Evolutionary conservation across 2,329 filamentous ascomycete genomes (phyloP).

Genomic region (Colletotrichum sp.): DNA sequence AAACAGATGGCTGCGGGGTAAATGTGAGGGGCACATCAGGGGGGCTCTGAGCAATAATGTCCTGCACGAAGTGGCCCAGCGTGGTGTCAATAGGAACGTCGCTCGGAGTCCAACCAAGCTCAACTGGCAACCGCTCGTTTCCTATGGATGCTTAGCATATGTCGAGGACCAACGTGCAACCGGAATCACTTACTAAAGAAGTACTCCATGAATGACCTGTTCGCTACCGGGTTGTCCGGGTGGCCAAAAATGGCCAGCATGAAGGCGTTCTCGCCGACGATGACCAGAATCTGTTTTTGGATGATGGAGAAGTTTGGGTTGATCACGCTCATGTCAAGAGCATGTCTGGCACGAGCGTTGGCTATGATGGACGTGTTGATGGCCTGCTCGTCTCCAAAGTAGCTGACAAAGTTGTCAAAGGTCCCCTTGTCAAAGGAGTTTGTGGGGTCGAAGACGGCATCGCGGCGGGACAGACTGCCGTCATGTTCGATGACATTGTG

Average conservation of each 20-base stretch:
- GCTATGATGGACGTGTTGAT: slow-evolving; percentile 29
- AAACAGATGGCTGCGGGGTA: background rate
- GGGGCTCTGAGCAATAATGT: background rate
- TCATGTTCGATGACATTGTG: slow-evolving; percentile 10
- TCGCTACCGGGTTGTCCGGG: slow-evolving; percentile 38
- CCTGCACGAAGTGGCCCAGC: background rate
- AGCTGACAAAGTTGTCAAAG: background rate
- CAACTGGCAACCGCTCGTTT: background rate
- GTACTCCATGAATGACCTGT: slow-evolving; percentile 42
- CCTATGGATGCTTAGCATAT: background rate
- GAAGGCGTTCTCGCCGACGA: slow-evolving; percentile 52
- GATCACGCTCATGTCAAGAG: slow-evolving; percentile 32
- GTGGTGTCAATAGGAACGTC: background rate
- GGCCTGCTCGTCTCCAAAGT: background rate
- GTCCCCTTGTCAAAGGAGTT: slow-evolving; percentile 40
- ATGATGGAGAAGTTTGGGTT: background rate
- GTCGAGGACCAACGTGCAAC: background rate
- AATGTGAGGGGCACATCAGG: background rate
- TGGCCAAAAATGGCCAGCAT: slow-evolving; percentile 53
- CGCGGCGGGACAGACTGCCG: slow-evolving; percentile 37
- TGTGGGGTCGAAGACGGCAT: slow-evolving; percentile 53
- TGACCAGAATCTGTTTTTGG: slow-evolving; percentile 29
- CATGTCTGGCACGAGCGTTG: background rate
- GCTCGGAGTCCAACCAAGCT: background rate
- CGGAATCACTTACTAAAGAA: slow-evolving; percentile 42